Conservation (phyloP, 2,329 filamentous ascomycete species). For the Monilinia vaccinii-corymbosi region DNA sequence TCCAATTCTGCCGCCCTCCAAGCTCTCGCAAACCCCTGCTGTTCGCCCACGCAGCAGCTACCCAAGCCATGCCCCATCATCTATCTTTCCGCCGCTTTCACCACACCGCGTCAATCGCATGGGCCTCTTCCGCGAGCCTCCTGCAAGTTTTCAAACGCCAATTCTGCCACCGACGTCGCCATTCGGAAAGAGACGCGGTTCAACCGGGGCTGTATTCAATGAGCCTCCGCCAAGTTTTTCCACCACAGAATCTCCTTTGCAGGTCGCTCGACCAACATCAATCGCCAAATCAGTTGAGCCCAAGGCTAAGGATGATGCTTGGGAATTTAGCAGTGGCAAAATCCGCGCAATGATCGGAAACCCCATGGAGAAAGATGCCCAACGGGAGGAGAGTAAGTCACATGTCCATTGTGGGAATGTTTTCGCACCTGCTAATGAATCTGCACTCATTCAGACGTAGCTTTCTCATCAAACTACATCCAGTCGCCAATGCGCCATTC, state of each 20-base stretch:
- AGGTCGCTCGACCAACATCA: background rate
- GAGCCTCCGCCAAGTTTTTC: background rate
- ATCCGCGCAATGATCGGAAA: constrained; percentile 9
- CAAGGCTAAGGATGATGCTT: constrained; percentile 9
- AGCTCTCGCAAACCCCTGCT: background rate
- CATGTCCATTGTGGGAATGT: background rate
- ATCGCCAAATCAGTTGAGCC: background rate
- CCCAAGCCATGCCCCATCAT: background rate
- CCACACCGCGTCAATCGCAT: background rate
- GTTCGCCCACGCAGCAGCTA: background rate
- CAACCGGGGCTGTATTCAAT: background rate
- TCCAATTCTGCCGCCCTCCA: background rate
- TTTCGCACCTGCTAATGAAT: background rate
- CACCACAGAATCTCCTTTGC: background rate
- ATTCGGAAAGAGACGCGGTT: background rate
- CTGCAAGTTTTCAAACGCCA: background rate
- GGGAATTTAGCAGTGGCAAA: constrained; percentile 17
- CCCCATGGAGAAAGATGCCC: constrained; percentile 11
- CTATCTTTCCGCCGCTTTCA: background rate
- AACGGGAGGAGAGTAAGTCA: constrained; percentile 19
- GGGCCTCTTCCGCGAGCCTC: background rate
- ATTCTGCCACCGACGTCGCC: constrained; percentile 1
- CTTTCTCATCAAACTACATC: constrained; percentile 19
- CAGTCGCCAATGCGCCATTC: background rate
- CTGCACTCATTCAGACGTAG: constrained; percentile 14